Percentiles rank a stretch among this genome's conserved stretches.
Conservation (phyloP, 257 asterid genomes). For the Plantago ovata region DNA sequence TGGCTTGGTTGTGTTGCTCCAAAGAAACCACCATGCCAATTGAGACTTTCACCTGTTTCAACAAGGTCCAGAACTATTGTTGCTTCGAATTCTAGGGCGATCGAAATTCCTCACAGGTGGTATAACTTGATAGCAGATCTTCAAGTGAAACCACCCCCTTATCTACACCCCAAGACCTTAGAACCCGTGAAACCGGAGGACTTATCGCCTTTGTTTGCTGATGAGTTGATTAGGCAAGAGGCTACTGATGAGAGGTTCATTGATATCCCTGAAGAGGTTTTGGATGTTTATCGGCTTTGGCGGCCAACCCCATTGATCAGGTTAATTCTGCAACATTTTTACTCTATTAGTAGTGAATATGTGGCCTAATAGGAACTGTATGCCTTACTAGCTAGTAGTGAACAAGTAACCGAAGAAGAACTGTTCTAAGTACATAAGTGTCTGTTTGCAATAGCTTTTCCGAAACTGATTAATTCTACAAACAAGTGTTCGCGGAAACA, state of each 20-base stretch:
- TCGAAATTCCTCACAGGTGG: conserved; percentile 71
- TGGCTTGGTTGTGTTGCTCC: conserved; percentile 24
- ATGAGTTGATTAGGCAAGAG: conserved; percentile 80
- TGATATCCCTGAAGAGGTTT: conserved; percentile 80
- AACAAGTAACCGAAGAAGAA: neutral
- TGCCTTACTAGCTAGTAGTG: no score
- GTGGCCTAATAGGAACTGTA: neutral
- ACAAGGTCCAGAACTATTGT: conserved; percentile 26
- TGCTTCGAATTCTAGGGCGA: conserved; percentile 25
- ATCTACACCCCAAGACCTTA: conserved; percentile 66
- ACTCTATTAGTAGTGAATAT: neutral
- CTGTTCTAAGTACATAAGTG: no score
- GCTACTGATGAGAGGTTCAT: conserved; percentile 47
- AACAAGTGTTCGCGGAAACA: no score
- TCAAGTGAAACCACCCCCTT: conserved; percentile 80
- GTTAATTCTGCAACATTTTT: conserved; percentile 31
- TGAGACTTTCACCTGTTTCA: conserved; percentile 29
- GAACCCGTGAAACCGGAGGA: conserved; percentile 74
- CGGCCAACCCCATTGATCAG: conserved; percentile 96
- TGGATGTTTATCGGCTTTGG: conserved; percentile 83
- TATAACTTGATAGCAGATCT: conserved; percentile 80
- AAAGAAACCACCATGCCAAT: conserved; percentile 24
- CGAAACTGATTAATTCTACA: no score
- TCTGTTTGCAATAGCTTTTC: no score
- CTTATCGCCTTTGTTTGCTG: conserved; percentile 68